Evolutionary conservation across 805 yeast genomes (phyloP).

Genomic region (Maudiozyma bulderi): DNA sequence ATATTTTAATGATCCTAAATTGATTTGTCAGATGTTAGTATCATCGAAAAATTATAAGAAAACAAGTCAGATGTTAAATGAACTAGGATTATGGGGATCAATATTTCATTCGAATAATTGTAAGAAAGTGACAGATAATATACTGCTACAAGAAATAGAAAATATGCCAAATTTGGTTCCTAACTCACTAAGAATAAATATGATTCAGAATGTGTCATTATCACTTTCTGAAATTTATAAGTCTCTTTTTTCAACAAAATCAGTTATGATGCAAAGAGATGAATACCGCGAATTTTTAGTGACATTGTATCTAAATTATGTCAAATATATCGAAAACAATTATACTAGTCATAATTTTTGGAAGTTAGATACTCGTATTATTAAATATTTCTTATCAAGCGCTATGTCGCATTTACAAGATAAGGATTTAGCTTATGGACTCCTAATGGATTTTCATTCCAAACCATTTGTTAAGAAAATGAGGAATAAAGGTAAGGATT

Average conservation of each 20-base stretch:
- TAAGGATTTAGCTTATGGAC: conserved; percentile 15
- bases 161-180: conserved; percentile 1
- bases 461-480: conserved; percentile 6
- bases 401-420: conserved; percentile 14
- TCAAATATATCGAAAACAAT: not conserved
- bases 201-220: conserved; percentile 7
- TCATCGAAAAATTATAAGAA: conserved; percentile 8
- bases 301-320: conserved; percentile 9
- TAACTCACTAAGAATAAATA: not conserved
- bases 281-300: conserved; percentile 12
- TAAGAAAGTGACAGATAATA: not conserved
- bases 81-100: conserved; percentile 23
- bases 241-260: conserved; percentile 11
- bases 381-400: conserved; percentile 14
- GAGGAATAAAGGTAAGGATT: conserved; percentile 6
- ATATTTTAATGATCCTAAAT: conserved; percentile 23
- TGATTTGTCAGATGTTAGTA: conserved; percentile 16
- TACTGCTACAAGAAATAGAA: not conserved
- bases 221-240: conserved; percentile 20
- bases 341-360: conserved; percentile 1
- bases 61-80: conserved; percentile 15
- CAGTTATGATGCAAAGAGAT: conserved; percentile 6
- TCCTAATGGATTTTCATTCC: conserved; percentile 18
- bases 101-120: conserved; percentile 10
- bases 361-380: conserved; percentile 16